These are phyloP conservation scores for Sarcodon sp. DNA, from an alignment of 768 basidiomycete species.

Conservation along the genomic window DNA sequence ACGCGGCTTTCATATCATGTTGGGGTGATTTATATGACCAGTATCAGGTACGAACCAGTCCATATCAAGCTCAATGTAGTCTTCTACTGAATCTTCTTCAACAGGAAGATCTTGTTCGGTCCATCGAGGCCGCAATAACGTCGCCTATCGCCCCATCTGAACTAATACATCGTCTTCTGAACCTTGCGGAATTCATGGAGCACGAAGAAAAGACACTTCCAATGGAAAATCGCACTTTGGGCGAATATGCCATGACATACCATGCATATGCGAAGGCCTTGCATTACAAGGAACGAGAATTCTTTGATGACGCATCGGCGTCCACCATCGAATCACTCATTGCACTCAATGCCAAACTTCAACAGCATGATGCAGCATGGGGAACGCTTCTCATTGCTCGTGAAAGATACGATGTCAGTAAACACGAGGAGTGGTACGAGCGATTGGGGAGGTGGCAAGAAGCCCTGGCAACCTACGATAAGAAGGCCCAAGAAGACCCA, in stretches of 20 bases:
- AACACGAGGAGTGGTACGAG: constrained; percentile 98
- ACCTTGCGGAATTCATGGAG: constrained; percentile 98
- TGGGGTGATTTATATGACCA: constrained; percentile 94
- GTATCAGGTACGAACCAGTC: constrained; percentile 61
- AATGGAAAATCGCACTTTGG: constrained; percentile 86
- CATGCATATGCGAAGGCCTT: constrained; percentile 95
- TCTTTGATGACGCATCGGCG: constrained; percentile 84
- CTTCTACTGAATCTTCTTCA: background rate
- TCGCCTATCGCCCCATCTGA: constrained; percentile 73
- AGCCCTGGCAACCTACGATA: constrained; percentile 76
- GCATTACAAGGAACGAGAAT: constrained; percentile 97
- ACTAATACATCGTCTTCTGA: constrained; percentile 80
- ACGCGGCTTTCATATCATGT: constrained; percentile 95
- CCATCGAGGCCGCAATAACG: constrained; percentile 77
- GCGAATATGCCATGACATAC: constrained; percentile 87
- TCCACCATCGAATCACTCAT: constrained; percentile 90
- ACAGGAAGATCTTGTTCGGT: constrained; percentile 88
- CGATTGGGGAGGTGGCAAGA: constrained; percentile 94
- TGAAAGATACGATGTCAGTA: constrained; percentile 79
- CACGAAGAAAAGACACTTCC: constrained; percentile 94
- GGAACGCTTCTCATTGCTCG: constrained; percentile 86
- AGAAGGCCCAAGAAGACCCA: constrained; percentile 64
- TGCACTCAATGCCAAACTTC: constrained; percentile 90
- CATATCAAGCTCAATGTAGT: background rate
- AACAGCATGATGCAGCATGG: constrained; percentile 97